phyloP scores from a whole-genome alignment of 352 stramenopile genomes.

The Phytophthora pinifolia region DNA sequence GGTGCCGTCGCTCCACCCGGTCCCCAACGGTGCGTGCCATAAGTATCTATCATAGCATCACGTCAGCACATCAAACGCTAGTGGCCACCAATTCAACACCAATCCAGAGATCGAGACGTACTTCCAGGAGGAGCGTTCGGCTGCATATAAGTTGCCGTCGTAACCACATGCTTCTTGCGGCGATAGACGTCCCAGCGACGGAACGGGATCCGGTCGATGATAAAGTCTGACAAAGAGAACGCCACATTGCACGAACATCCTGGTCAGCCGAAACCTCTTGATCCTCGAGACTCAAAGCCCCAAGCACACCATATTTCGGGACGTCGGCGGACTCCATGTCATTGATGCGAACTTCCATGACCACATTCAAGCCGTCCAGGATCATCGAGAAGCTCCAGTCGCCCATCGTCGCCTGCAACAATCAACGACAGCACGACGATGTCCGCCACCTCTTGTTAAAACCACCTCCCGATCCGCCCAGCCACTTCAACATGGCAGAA shows the following conservation, averaged over 20 bases:
- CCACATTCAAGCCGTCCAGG: slow-evolving; percentile 68
- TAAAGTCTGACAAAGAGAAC: slow-evolving; percentile 47
- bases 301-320: slow-evolving; percentile 76
- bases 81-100: neutral
- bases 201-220: slow-evolving; percentile 79
- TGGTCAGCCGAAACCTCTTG: slow-evolving; percentile 2
- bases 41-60: slow-evolving; percentile 35
- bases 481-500: slow-evolving; percentile 5
- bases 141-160: slow-evolving; percentile 42
- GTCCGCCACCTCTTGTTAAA: slow-evolving; percentile 4
- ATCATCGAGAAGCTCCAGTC: slow-evolving; percentile 84
- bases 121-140: slow-evolving; percentile 36
- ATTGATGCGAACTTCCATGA: slow-evolving; percentile 87
- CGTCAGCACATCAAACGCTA: slow-evolving; percentile 2
- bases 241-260: slow-evolving; percentile 25
- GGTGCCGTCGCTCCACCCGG: slow-evolving; percentile 45
- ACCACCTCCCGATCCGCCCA: neutral
- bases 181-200: slow-evolving; percentile 84
- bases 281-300: neutral
- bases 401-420: slow-evolving; percentile 55
- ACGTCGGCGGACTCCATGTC: slow-evolving; percentile 71
- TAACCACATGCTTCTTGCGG: slow-evolving; percentile 56
- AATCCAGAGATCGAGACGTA: slow-evolving; percentile 17
- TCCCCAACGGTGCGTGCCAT: slow-evolving; percentile 70
- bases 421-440: slow-evolving; percentile 13